A percentile compares a stretch with the other conserved stretches of the same genome.
These are phyloP conservation scores for Leucogyrophana mollusca DNA, from an alignment of 768 basidiomycete genomes.

Conservation along the genomic window DNA sequence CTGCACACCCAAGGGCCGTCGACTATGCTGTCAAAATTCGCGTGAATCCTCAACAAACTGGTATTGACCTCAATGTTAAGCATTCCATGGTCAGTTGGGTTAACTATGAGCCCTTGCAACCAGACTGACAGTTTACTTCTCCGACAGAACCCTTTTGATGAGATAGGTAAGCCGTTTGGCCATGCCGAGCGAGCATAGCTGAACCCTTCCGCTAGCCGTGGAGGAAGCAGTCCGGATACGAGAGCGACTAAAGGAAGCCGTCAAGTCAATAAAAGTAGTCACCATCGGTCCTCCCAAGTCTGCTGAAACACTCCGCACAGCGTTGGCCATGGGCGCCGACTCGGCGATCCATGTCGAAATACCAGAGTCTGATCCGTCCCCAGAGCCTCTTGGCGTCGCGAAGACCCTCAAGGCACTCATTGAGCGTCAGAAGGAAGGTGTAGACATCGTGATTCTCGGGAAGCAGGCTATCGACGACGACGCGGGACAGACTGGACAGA, in stretches of 20 bases:
- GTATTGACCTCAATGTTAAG: constrained; percentile 95
- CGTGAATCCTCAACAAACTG: constrained; percentile 92
- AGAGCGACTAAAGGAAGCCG: constrained; percentile 70
- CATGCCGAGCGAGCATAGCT: neutral
- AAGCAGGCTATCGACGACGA: constrained; percentile 99
- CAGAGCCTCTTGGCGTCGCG: constrained; percentile 91
- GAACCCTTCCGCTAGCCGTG: constrained; percentile 56
- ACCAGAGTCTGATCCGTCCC: constrained; percentile 66
- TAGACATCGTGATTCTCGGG: constrained; percentile 92
- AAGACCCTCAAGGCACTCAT: constrained; percentile 80
- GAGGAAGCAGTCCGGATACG: constrained; percentile 97
- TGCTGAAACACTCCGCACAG: constrained; percentile 88
- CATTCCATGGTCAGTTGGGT: constrained; percentile 85
- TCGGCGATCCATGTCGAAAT: constrained; percentile 87
- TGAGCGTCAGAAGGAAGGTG: constrained; percentile 51
- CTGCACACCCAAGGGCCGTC: constrained; percentile 58
- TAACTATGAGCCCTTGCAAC: neutral
- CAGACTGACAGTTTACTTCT: too few species aligned
- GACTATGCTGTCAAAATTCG: constrained; percentile 99
- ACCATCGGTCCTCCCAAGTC: constrained; percentile 95
- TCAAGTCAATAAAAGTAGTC: constrained; percentile 87
- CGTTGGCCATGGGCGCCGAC: constrained; percentile 98
- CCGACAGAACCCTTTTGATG: constrained; percentile 93
- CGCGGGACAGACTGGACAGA: constrained; percentile 92
- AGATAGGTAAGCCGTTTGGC: constrained; percentile 72